Base-by-base conservation (phyloP, 176 grass and related monocot species). In the Ensete glaucum region DNA sequence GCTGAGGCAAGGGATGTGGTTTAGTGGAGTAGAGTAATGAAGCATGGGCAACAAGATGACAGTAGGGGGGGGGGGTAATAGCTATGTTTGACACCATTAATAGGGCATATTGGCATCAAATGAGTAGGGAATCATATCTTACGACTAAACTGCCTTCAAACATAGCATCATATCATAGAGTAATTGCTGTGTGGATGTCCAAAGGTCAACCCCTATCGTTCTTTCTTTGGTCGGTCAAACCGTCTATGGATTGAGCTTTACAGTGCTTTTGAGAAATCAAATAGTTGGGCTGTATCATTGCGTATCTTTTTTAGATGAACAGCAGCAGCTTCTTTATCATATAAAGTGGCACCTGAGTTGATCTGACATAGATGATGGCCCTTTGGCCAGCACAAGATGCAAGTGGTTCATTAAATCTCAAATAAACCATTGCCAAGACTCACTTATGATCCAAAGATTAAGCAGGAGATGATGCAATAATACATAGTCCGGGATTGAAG, bases 81-180 rank as follows among this genome's bases (percentile, higher is more conserved):
- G 21, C 23, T 29, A 24, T 21, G 27, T 27, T 50, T 69, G 0
- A 49, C 53, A 57, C 72, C 52, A 74, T 74, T 27, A 27, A 50
- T 12, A 34, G 24, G 53, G 53, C 51, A 74, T 56, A 54, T 74
- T 56, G 55, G 73, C 53, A 59, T 19, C 73, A 19, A 10, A 19
- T 10, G 73, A 20, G 25, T 6, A 50, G 14, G 34, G 67, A 69
- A 69, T 69, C 67, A 69, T 19, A 69, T 69, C 29, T 69, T 69
- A 43, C 67, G 1, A n/a, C 67, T n/a, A 9, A 50, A 69, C 67
- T 69, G 34, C 27, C 67, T 50, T n/a, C 14, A 69, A 69, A 69
- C 67, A 69, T 34, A 48, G 22, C 12, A n/a, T 43, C 34, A 43
- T 43, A 43, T 43, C 34, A 48, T n/a, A n/a, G 67, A n/a, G 49